Percentiles rank a stretch among this genome's conserved stretches.
phyloP scores from a whole-genome alignment of 2,329 filamentous ascomycete genomes.

The Ceratocystis eucalypticola region DNA sequence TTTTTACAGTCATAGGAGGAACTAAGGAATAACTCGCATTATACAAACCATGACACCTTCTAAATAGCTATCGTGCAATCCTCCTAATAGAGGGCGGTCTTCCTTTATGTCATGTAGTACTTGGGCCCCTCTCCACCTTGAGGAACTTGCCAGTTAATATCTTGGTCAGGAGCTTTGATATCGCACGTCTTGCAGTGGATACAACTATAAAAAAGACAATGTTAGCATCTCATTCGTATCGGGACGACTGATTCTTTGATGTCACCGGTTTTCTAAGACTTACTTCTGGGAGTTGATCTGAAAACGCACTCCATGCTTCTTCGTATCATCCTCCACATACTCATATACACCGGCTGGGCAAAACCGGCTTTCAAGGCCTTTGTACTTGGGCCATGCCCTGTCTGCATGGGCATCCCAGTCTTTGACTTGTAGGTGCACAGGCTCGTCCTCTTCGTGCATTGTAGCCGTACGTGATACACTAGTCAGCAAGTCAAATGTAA shows the following conservation, averaged over 20 bases:
- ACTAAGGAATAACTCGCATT: no score
- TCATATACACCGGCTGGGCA: constrained; percentile 97
- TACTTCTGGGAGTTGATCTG: constrained; percentile 97
- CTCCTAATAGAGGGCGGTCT: not conserved
- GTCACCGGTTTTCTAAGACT: constrained; percentile 30
- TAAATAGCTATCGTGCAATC: not conserved
- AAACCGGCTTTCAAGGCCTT: constrained; percentile 91
- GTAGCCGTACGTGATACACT: constrained; percentile 91
- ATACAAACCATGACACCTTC: no score
- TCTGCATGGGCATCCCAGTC: constrained; percentile 88
- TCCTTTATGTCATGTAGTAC: constrained; percentile 51
- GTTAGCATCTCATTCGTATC: constrained; percentile 12
- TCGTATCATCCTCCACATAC: constrained; percentile 84
- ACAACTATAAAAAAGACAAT: constrained; percentile 47
- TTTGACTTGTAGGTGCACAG: constrained; percentile 84
- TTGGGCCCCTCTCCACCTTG: constrained; percentile 74
- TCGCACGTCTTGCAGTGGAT: constrained; percentile 99
- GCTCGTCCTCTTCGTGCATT: constrained; percentile 97
- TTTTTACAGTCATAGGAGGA: no score
- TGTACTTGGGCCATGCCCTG: constrained; percentile 71
- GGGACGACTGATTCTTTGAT: not conserved
- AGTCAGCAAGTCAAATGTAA: constrained; percentile 92
- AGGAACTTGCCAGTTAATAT: constrained; percentile 94
- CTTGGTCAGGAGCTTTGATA: constrained; percentile 92
- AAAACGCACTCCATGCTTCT: constrained; percentile 80